These are phyloP conservation scores for Fusarium equiseti DNA, from an alignment of 2,329 filamentous ascomycete genomes.

Conservation along the genomic window DNA sequence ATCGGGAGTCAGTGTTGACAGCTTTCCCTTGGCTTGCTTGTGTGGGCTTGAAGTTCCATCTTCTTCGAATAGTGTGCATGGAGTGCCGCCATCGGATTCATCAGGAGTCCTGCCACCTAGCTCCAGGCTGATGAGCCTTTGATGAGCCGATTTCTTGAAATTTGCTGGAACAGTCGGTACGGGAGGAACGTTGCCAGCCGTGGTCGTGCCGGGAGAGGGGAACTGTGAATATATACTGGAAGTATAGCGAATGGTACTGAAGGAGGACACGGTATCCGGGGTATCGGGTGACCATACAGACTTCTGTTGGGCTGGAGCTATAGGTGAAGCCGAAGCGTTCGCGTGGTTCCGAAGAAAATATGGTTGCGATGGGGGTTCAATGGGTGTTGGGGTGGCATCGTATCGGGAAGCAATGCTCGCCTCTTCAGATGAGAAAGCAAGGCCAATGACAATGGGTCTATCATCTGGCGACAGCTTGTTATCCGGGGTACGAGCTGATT, in stretches of 20 bases:
- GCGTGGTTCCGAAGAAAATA: constrained; percentile 14
- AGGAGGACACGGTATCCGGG: constrained; percentile 61
- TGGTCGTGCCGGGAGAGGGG: constrained; percentile 53
- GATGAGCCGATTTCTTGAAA: constrained; percentile 53
- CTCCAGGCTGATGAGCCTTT: constrained; percentile 55
- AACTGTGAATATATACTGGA: constrained; percentile 74
- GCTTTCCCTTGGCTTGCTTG: constrained; percentile 56
- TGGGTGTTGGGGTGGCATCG: constrained; percentile 54
- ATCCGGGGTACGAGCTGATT: constrained; percentile 45
- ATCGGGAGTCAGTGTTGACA: constrained; percentile 55
- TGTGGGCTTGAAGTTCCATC: constrained; percentile 63
- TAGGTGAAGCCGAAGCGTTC: constrained; percentile 29
- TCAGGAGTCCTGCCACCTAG: constrained; percentile 49
- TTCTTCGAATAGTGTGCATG: constrained; percentile 78
- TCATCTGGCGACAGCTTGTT: constrained; percentile 74
- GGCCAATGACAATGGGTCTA: constrained; percentile 79
- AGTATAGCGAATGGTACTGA: constrained; percentile 58
- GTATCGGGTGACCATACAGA: constrained; percentile 74
- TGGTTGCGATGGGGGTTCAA: constrained; percentile 29
- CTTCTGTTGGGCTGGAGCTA: constrained; percentile 51
- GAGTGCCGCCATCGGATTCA: constrained; percentile 67
- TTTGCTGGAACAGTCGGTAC: constrained; percentile 68
- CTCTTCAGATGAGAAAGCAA: constrained; percentile 68
- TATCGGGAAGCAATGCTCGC: constrained; percentile 56
- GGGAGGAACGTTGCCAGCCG: constrained; percentile 63